Percentiles rank a stretch among this genome's conserved stretches.
Conservation (phyloP, 140 eudicot species). For the Stevia rebaudiana region DNA sequence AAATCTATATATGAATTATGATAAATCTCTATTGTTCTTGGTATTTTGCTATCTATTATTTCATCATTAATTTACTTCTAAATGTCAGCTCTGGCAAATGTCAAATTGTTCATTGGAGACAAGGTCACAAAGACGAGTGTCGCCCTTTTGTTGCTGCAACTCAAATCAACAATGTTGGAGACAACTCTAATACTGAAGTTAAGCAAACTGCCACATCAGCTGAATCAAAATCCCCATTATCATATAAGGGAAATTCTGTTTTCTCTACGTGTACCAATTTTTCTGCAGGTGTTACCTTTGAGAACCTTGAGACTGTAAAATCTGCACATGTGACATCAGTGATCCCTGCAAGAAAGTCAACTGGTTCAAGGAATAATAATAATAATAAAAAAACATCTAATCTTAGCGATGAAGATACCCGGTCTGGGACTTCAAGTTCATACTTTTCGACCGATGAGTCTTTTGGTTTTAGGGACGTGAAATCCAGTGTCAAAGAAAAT, state of each 20-base stretch:
- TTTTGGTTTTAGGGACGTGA: constrained; percentile 51
- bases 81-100: constrained; percentile 77
- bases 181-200: constrained; percentile 23
- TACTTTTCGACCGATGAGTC: constrained; percentile 36
- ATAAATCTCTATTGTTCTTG: no score
- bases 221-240: constrained; percentile 8
- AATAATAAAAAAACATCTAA: constrained; percentile 21
- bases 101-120: constrained; percentile 88
- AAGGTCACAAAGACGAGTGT: constrained; percentile 83
- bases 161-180: constrained; percentile 25
- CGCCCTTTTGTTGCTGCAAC: constrained; percentile 31
- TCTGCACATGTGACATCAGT: constrained; percentile 22
- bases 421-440: constrained; percentile 26
- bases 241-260: constrained; percentile 18
- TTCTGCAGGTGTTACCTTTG: constrained; percentile 13
- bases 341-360: constrained; percentile 9
- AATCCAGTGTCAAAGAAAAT: no score
- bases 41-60: background rate
- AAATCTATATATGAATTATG: no score
- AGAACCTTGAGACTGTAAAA: constrained; percentile 25
- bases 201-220: constrained; percentile 24
- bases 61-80: constrained; percentile 2
- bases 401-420: constrained; percentile 27
- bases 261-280: constrained; percentile 13
- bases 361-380: constrained; percentile 16